phyloP scores from a whole-genome alignment of 2,329 filamentous ascomycete species.

The Stagonosporopsis cucurbitacearum region DNA sequence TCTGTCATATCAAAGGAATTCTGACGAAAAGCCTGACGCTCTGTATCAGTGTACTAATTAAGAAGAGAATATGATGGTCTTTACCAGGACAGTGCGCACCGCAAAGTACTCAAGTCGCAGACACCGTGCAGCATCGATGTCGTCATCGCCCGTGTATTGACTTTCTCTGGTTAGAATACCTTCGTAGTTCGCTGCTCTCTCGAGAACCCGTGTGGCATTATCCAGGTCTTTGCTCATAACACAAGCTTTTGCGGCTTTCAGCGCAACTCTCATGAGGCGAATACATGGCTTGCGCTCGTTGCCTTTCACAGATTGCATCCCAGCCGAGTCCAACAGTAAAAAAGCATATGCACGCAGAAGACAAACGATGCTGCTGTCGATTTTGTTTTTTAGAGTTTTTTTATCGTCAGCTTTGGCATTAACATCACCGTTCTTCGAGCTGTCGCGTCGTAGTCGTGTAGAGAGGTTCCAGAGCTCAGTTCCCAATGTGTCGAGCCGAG shows the following conservation, averaged over 20 bases:
- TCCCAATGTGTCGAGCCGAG: constrained; percentile 63
- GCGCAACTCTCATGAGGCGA: constrained; percentile 69
- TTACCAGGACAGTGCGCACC: constrained; percentile 70
- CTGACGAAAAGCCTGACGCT: constrained; percentile 73
- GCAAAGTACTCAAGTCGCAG: constrained; percentile 69
- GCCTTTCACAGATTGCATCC: constrained; percentile 26
- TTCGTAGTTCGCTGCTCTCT: constrained; percentile 65
- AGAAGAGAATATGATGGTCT: constrained; percentile 20
- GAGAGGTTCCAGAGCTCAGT: constrained; percentile 72
- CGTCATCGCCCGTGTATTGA: constrained; percentile 31
- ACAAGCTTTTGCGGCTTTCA: constrained; percentile 70
- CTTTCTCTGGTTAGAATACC: constrained; percentile 30
- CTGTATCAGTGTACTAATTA: not conserved
- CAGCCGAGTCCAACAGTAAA: constrained; percentile 64
- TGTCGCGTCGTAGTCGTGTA: constrained; percentile 56
- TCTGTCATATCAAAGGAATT: constrained; percentile 77
- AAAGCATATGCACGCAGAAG: constrained; percentile 67
- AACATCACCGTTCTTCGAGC: not conserved
- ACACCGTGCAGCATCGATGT: constrained; percentile 41
- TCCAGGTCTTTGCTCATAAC: constrained; percentile 65
- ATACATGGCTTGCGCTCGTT: constrained; percentile 45
- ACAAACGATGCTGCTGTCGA: constrained; percentile 25
- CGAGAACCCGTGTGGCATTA: constrained; percentile 66
- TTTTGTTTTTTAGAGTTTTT: constrained; percentile 10
- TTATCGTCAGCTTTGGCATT: constrained; percentile 44